These are phyloP conservation scores for Coemansia sp. DNA, from an alignment of 192 early-diverging fungal genomes.

Conservation along the genomic window DNA sequence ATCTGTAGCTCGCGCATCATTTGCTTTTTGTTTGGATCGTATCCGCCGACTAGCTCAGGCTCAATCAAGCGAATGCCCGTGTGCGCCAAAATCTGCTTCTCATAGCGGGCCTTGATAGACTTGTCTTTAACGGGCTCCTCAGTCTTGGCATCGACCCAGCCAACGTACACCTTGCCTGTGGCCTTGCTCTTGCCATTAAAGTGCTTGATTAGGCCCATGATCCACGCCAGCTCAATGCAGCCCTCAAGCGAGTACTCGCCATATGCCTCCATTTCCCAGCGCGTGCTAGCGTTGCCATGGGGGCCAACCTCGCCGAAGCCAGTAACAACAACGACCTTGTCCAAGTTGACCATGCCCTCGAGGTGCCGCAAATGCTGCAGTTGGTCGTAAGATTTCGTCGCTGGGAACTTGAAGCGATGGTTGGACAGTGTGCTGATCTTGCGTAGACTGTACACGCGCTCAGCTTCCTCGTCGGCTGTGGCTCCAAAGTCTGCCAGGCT, in stretches of 20 bases:
- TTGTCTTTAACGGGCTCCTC: slow-evolving; percentile 80
- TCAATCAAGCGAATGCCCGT: slow-evolving; percentile 67
- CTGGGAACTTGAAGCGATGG: slow-evolving; percentile 89
- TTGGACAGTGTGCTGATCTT: slow-evolving; percentile 90
- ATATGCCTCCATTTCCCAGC: slow-evolving; percentile 96
- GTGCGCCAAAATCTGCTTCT: slow-evolving; percentile 88
- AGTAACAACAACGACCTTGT: slow-evolving; percentile 89
- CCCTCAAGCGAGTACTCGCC: slow-evolving; percentile 65
- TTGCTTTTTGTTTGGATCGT: slow-evolving; percentile 77
- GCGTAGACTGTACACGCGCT: slow-evolving; percentile 65
- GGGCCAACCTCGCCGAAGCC: slow-evolving; percentile 95
- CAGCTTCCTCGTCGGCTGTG: slow-evolving; percentile 71
- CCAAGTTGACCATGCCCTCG: slow-evolving; percentile 82
- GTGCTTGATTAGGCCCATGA: slow-evolving; percentile 95
- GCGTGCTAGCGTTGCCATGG: slow-evolving; percentile 87
- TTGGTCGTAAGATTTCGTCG: slow-evolving; percentile 66
- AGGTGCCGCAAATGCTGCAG: slow-evolving; percentile 62
- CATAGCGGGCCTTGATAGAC: slow-evolving; percentile 91
- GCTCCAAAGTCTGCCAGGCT: slow-evolving; percentile 78
- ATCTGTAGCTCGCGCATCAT: slow-evolving; percentile 91
- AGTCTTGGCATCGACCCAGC: slow-evolving; percentile 88
- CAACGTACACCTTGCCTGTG: slow-evolving; percentile 60
- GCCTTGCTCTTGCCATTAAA: slow-evolving; percentile 56
- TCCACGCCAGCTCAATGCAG: slow-evolving; percentile 96
- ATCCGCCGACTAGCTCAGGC: slow-evolving; percentile 60